Evolutionary conservation across 306 rosid genomes (phyloP).

Genomic region (Vigna angularis): DNA sequence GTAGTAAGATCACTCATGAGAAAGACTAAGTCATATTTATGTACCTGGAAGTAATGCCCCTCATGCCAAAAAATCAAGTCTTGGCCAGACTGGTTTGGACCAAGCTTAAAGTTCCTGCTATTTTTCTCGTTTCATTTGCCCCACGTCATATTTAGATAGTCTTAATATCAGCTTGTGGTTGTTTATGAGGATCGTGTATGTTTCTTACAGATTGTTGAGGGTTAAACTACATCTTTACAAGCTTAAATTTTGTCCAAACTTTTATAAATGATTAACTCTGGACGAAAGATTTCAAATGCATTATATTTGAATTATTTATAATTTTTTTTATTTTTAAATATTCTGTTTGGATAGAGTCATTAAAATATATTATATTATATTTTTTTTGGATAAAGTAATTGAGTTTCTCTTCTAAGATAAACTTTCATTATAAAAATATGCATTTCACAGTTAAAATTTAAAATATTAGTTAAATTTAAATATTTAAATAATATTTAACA

Average conservation of each 20-base stretch:
- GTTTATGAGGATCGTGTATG: neutral
- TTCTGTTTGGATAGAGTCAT: no score
- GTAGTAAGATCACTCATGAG: neutral
- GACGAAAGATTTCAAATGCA: no score
- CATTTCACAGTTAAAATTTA: no score
- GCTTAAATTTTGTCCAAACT: neutral
- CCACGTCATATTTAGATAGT: neutral
- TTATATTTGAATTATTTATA: no score
- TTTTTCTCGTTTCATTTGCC: neutral
- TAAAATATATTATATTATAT: no score
- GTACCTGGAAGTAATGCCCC: neutral
- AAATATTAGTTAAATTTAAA: no score
- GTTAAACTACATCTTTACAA: neutral
- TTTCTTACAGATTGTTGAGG: neutral
- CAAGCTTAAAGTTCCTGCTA: slow-evolving; percentile 9
- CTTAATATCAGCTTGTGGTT: neutral
- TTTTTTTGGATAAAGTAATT: no score
- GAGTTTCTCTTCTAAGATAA: no score
- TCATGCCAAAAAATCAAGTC: neutral
- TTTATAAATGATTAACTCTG: no score
- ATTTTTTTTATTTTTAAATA: no score
- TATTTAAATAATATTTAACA: no score
- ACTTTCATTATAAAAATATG: no score
- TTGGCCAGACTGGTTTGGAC: slow-evolving; percentile 20
- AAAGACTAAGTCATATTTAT: neutral